Percentiles rank a stretch among this genome's conserved stretches.
These are phyloP conservation scores for Fusarium tupiense DNA, from an alignment of 2,329 filamentous ascomycete genomes.

Conservation along the genomic window DNA sequence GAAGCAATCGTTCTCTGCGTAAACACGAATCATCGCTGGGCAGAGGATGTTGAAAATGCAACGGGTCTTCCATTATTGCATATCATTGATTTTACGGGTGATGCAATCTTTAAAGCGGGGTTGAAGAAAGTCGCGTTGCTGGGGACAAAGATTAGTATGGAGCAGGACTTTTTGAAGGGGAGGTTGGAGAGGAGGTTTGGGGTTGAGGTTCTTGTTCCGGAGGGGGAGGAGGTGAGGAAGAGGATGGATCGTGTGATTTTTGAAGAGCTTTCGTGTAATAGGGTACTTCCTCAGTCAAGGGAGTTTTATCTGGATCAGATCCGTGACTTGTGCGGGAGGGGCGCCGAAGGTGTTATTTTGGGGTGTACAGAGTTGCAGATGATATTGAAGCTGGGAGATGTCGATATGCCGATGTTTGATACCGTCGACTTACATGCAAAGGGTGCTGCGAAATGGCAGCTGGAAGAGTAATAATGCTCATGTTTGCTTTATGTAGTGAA, in stretches of 20 bases:
- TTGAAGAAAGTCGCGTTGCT: neutral
- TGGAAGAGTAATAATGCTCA: neutral
- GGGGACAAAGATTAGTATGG: neutral
- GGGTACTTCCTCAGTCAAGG: neutral
- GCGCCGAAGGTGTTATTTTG: neutral
- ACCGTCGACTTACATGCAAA: neutral
- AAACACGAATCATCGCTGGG: constrained; percentile 10
- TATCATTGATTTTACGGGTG: neutral
- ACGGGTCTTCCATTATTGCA: neutral
- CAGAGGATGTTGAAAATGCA: neutral
- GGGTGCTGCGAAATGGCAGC: neutral
- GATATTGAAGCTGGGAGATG: neutral
- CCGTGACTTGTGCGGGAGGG: neutral
- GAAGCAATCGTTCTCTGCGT: constrained; percentile 17
- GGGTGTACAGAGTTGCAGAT: constrained; percentile 5
- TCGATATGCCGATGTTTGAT: neutral
- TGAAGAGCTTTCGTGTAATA: neutral
- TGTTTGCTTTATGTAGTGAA: too few relatives aligned
- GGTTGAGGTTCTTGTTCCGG: neutral
- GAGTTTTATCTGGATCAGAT: neutral
- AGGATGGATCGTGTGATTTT: constrained; percentile 8
- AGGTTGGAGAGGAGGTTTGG: neutral
- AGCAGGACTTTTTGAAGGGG: neutral
- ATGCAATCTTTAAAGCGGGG: neutral
- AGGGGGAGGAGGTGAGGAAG: neutral